Conservation (phyloP, 768 basidiomycete genomes). For the Psilocybe cyanescens region DNA sequence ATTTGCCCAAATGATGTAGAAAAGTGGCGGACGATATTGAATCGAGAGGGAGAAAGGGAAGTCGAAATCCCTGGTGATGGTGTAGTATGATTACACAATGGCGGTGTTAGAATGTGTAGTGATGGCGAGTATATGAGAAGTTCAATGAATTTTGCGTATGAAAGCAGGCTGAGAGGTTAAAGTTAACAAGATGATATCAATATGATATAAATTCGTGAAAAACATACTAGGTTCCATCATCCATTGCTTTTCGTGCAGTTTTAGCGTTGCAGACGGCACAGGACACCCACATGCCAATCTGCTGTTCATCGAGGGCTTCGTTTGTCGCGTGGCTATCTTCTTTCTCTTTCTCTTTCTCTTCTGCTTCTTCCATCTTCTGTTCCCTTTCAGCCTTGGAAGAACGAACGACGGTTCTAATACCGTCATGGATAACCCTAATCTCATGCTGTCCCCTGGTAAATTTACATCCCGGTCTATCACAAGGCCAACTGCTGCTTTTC, state of each 20-base stretch:
- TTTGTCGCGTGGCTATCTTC: neutral
- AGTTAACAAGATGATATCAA: no score
- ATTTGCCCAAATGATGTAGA: slow-evolving; percentile 32
- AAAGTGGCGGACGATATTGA: slow-evolving; percentile 49
- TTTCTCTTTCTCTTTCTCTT: neutral
- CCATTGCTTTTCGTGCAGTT: slow-evolving; percentile 39
- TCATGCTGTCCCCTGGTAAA: slow-evolving; percentile 46
- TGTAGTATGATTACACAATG: slow-evolving; percentile 53
- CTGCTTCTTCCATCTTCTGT: slow-evolving; percentile 9
- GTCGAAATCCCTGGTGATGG: slow-evolving; percentile 28
- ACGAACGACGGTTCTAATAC: slow-evolving; percentile 32
- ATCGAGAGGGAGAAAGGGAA: slow-evolving; percentile 31
- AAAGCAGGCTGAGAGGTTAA: slow-evolving; percentile 42
- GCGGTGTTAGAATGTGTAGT: slow-evolving; percentile 35
- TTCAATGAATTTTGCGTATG: slow-evolving; percentile 63
- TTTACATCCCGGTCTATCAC: slow-evolving; percentile 38
- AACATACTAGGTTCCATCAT: slow-evolving; percentile 57
- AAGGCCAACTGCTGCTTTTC: slow-evolving; percentile 34
- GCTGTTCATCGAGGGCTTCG: slow-evolving; percentile 17
- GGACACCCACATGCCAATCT: slow-evolving; percentile 38
- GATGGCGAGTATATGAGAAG: slow-evolving; percentile 49
- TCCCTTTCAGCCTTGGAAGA: slow-evolving; percentile 14
- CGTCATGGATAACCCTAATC: slow-evolving; percentile 44
- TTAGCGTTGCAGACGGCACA: slow-evolving; percentile 50
- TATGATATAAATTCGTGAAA: no score